Evolutionary conservation across 2,329 filamentous ascomycete genomes (phyloP), one percentile per base, ranked within the genome.

Genomic region (Colletotrichum tropicicola): DNA sequence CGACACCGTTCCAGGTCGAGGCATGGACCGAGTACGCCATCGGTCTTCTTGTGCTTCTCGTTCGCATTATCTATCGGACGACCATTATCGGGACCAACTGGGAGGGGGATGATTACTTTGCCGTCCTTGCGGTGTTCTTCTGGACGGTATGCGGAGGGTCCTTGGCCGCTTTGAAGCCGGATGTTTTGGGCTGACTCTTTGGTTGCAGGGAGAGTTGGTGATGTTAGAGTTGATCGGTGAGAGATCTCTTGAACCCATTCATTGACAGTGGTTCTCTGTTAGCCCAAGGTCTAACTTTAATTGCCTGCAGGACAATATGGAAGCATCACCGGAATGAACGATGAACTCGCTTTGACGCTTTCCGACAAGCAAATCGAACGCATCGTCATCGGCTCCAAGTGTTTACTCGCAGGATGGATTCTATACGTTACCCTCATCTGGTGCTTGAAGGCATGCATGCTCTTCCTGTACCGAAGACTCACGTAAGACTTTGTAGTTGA

Each of bases 21-120:
- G 78, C 79, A n/a, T 83, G 80, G 80, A 71, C 72, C 17, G 80
- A 83, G 60, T 82, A 80, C 48, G 76, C 72, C 2, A 70, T 83
- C 28, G 80, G 80, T 2, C 61, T 75, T 4, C 3, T 75, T 10
- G 68, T 83, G 5, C 66, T 83, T 3, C 65, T 80, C 6, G 55
- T 78, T 1, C 77, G 81, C 12, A 77, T 79, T 60, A 75, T 76
- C 59, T 76, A 78, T 4, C 71, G 80, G 28, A 73, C 73, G 65
- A 79, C 73, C 53, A 64, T 74, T 15, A 77, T 82, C 3, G 79
- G 80, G 1, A 69, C 77, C 57, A 77, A 76, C 19, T 79, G 75
- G 72, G 74, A 81, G 13, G 78, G 78, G 3, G 81, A 83, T 67
- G 81, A 83, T 49, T 77, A 74, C 54, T 82, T 82, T 59, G 74